Percentiles rank a stretch among this genome's conserved stretches.
Evolutionary conservation across 2,329 filamentous ascomycete species (phyloP).

Genomic region (Ceratocystis diversiconidia): DNA sequence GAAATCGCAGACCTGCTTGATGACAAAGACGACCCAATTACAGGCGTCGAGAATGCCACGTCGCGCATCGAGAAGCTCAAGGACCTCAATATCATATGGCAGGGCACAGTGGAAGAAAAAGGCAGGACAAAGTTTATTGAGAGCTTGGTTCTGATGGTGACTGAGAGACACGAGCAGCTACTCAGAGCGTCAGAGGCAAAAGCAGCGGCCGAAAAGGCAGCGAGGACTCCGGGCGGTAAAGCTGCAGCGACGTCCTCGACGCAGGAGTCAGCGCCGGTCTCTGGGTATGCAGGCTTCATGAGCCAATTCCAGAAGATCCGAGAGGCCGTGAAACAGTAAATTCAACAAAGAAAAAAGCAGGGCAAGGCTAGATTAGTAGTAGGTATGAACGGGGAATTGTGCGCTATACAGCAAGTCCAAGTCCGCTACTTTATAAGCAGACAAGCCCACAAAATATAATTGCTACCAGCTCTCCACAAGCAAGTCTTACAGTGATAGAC

Average conservation of each 20-base stretch:
- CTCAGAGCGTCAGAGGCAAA: constrained; percentile 37
- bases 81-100: constrained; percentile 69
- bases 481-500: constrained; percentile 16
- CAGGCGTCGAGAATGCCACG: constrained; percentile 59
- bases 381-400: no score
- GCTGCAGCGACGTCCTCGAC: constrained; percentile 22
- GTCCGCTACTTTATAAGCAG: neutral
- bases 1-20: constrained; percentile 59
- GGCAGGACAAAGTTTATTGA: constrained; percentile 72
- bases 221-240: constrained; percentile 23
- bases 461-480: neutral
- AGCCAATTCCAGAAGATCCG: constrained; percentile 49
- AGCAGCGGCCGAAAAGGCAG: constrained; percentile 26
- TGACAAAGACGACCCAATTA: constrained; percentile 40
- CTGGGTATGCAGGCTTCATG: constrained; percentile 39
- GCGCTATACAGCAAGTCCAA: neutral
- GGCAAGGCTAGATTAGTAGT: no score
- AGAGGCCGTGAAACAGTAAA: constrained; percentile 31
- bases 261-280: constrained; percentile 31
- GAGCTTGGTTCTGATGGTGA: constrained; percentile 62
- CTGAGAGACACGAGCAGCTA: constrained; percentile 51
- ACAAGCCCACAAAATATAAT: neutral
- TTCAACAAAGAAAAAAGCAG: no score
- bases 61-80: constrained; percentile 64
- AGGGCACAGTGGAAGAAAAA: constrained; percentile 89